Conservation (phyloP, 1,139 yeast species). For the Yamadazyma mexicana region DNA sequence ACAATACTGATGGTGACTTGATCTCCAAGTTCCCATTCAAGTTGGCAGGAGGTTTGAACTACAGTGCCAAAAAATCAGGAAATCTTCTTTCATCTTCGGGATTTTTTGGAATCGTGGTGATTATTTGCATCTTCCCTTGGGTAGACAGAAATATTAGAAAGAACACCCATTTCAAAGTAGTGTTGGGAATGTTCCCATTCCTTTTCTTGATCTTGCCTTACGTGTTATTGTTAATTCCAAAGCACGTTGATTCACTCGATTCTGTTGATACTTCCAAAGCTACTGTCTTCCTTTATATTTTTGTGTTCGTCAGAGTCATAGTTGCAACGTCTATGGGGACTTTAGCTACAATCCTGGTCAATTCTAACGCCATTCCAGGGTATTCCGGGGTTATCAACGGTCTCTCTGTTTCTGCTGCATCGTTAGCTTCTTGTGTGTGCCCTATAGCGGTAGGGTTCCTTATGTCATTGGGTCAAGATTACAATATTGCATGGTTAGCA, state of each 20-base stretch:
- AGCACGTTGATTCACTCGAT: conserved; percentile 13
- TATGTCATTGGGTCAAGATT: conserved; percentile 46
- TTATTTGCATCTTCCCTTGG: conserved; percentile 52
- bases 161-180: conserved; percentile 41
- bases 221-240: conserved; percentile 38
- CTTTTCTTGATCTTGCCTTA: conserved; percentile 51
- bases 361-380: conserved; percentile 43
- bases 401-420: conserved; percentile 46
- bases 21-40: conserved; percentile 35
- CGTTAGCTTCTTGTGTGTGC: conserved; percentile 56
- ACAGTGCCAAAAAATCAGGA: conserved; percentile 49
- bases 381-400: conserved; percentile 53
- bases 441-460: conserved; percentile 58
- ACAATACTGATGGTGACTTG: conserved; percentile 27
- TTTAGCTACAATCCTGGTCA: conserved; percentile 41
- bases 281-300: conserved; percentile 21
- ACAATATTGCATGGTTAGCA: conserved; percentile 45
- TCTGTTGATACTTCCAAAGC: conserved; percentile 22
- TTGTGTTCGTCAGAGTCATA: conserved; percentile 20
- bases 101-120: conserved; percentile 49
- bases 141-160: conserved; percentile 51
- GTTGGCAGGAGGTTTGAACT: conserved; percentile 30
- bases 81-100: conserved; percentile 55
- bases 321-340: conserved; percentile 33
- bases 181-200: conserved; percentile 44